Evolutionary conservation across 1,284 basidiomycete species (phyloP).

Genomic region (Naganishia cerealis): DNA sequence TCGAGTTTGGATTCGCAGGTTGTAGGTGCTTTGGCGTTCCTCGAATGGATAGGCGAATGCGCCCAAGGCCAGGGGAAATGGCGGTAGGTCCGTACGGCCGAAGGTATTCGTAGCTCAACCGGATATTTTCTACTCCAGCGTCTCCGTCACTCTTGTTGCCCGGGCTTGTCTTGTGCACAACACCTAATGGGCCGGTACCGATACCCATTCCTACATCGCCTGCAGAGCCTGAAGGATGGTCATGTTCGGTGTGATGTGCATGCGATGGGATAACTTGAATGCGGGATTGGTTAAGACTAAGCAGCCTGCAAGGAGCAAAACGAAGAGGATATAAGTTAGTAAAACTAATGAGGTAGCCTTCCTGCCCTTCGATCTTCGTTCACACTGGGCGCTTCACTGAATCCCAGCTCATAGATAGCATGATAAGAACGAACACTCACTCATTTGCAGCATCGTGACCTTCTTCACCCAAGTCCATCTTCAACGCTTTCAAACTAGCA

Average conservation of each 20-base stretch:
- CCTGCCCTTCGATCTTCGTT: background rate
- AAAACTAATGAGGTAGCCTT: background rate
- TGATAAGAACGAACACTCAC: slow-evolving; percentile 5
- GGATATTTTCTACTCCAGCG: slow-evolving; percentile 21
- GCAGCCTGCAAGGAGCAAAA: background rate
- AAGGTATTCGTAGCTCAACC: slow-evolving; percentile 27
- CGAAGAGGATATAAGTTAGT: background rate
- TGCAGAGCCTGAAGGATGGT: background rate
- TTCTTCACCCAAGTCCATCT: slow-evolving; percentile 25
- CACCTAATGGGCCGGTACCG: slow-evolving; percentile 5
- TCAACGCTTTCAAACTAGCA: slow-evolving; percentile 16
- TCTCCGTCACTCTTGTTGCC: slow-evolving; percentile 20
- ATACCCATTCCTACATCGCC: background rate
- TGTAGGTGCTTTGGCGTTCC: slow-evolving; percentile 25
- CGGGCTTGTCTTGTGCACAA: slow-evolving; percentile 23
- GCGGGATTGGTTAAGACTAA: slow-evolving; percentile 25
- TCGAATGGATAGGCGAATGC: slow-evolving; percentile 25
- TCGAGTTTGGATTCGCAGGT: background rate
- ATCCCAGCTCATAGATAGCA: too few relatives aligned
- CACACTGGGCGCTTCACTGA: background rate
- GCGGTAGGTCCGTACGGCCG: slow-evolving; percentile 27
- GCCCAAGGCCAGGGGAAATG: slow-evolving; percentile 26
- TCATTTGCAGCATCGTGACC: slow-evolving; percentile 26
- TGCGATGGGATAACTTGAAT: slow-evolving; percentile 23
- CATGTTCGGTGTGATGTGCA: background rate